These are phyloP conservation scores for Claviceps capensis DNA, from an alignment of 2,329 filamentous ascomycete species.

Conservation along the genomic window DNA sequence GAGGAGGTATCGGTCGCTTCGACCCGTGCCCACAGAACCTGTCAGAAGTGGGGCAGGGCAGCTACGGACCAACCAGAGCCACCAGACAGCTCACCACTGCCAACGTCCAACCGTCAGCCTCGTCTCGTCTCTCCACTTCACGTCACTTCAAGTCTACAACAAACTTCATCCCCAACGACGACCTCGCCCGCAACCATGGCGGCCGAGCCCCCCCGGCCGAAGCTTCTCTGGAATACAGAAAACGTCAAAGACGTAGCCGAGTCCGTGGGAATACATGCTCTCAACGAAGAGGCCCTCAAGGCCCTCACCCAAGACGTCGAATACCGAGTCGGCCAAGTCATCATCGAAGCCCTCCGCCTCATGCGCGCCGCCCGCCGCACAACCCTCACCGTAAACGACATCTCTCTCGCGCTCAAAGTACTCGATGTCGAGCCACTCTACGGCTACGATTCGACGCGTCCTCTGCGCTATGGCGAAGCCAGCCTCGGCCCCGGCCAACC, in stretches of 20 bases:
- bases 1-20: no score
- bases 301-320: conserved; percentile 88
- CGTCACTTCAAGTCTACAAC: background rate
- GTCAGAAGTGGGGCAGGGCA: no score
- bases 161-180: background rate
- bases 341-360: conserved; percentile 87
- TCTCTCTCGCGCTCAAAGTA: conserved; percentile 70
- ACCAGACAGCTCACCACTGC: background rate
- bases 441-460: conserved; percentile 85
- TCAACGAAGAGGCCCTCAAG: conserved; percentile 77
- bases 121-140: background rate
- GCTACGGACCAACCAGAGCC: no score
- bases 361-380: conserved; percentile 89
- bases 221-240: conserved; percentile 83
- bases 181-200: conserved; percentile 17
- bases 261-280: conserved; percentile 72
- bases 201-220: conserved; percentile 30
- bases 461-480: conserved; percentile 83
- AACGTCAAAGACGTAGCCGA: conserved; percentile 94
- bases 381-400: conserved; percentile 75
- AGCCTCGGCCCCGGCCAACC: conserved; percentile 88
- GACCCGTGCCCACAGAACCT: no score
- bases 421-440: conserved; percentile 92
- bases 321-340: conserved; percentile 83
- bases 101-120: background rate